phyloP scores from a whole-genome alignment of 1,284 basidiomycete species.

The Cystobasidium slooffiae region DNA sequence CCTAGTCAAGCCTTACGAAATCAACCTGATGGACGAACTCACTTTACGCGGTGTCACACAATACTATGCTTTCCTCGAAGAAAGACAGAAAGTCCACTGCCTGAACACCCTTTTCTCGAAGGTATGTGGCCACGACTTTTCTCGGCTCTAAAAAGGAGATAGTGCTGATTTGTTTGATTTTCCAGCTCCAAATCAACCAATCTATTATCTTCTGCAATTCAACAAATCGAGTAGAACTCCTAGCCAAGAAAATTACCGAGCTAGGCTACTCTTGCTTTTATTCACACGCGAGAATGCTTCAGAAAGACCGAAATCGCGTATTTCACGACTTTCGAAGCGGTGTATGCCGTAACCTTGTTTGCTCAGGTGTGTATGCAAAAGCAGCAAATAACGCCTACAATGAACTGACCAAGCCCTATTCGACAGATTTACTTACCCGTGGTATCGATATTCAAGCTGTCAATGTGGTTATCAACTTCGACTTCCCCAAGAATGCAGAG shows the following conservation, averaged over 20 bases:
- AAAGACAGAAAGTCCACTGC: constrained; percentile 99
- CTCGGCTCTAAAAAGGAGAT: not conserved
- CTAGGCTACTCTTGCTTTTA: constrained; percentile 99
- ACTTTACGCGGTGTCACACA: constrained; percentile 98
- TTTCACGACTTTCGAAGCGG: constrained; percentile 99
- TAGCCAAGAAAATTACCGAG: constrained; percentile 99
- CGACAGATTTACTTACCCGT: constrained; percentile 85
- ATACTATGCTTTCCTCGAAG: constrained; percentile 99
- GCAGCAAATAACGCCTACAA: not conserved
- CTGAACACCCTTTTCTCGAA: constrained; percentile 96
- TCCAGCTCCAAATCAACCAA: constrained; percentile 98
- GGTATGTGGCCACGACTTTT: constrained; percentile 60
- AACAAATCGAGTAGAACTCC: constrained; percentile 96
- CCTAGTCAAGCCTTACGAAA: constrained; percentile 95
- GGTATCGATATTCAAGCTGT: constrained; percentile 99
- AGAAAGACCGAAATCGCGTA: constrained; percentile 96
- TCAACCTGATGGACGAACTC: constrained; percentile 99
- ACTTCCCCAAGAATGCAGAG: constrained; percentile 95
- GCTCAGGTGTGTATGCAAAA: constrained; percentile 63
- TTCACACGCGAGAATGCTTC: constrained; percentile 99
- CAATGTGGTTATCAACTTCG: constrained; percentile 98
- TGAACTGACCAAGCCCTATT: not conserved
- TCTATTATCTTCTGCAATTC: constrained; percentile 99
- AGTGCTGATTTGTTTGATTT: not conserved
- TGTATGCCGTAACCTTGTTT: constrained; percentile 96